A percentile compares a stretch with the other conserved stretches of the same genome.
Evolutionary conservation across 129 eudicot species (phyloP).

Genomic region (Heracleum sosnowskyi): DNA sequence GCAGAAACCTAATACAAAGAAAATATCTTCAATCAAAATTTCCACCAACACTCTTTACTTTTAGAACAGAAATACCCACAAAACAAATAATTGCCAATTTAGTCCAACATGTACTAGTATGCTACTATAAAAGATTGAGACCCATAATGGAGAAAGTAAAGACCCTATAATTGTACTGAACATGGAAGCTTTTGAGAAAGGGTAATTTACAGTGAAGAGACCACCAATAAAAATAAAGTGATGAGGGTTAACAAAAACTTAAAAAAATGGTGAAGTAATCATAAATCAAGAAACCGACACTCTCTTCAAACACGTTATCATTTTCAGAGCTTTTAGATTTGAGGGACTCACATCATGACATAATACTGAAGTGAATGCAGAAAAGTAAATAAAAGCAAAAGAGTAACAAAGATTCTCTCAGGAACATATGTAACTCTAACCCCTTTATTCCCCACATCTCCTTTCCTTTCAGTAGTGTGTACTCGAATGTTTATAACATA

Average conservation of each 20-base stretch:
- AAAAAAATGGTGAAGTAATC: neutral
- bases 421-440: neutral
- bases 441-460: conserved; percentile 8
- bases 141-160: neutral
- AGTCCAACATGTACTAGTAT: neutral
- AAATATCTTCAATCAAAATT: neutral
- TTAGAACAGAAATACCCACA: neutral
- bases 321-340: conserved; percentile 7
- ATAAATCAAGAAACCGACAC: neutral
- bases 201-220: neutral
- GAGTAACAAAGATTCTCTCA: conserved; percentile 4
- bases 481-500: neutral
- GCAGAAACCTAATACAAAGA: neutral
- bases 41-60: neutral
- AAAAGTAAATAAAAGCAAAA: conserved; percentile 1
- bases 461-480: neutral
- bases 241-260: neutral
- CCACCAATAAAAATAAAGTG: neutral
- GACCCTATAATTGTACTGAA: conserved; percentile 1
- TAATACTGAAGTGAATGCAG: neutral
- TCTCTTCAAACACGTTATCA: neutral
- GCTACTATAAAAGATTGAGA: neutral
- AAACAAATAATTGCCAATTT: neutral
- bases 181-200: conserved; percentile 5
- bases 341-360: neutral